Percentiles rank a stretch among this genome's conserved stretches.
Conservation (phyloP, 2,329 filamentous ascomycete species). For the Fusarium pseudograminearum region DNA sequence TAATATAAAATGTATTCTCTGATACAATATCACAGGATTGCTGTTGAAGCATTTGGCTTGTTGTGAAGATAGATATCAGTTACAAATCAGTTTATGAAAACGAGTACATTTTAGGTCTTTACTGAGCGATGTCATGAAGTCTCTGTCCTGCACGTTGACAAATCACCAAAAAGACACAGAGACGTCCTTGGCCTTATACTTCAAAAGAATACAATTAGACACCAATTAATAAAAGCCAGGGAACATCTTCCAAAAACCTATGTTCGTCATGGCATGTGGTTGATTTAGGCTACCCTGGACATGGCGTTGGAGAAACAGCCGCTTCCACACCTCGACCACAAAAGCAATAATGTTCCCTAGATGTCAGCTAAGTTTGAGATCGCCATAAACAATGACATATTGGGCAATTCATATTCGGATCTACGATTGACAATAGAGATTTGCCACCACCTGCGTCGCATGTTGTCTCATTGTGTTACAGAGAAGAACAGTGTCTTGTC, state of each 20-base stretch:
- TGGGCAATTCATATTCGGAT: neutral
- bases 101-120: fast-evolving
- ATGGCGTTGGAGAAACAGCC: neutral
- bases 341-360: neutral
- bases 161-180: neutral
- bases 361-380: neutral
- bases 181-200: fast-evolving
- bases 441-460: neutral
- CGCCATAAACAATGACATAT: neutral
- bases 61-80: neutral
- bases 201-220: neutral
- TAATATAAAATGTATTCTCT: fast-evolving
- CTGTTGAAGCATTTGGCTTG: neutral
- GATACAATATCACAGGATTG: fast-evolving
- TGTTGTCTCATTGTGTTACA: neutral
- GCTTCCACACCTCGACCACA: neutral
- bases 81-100: fast-evolving
- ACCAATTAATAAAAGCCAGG: neutral
- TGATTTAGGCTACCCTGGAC: conserved; percentile 3
- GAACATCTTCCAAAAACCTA: neutral
- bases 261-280: neutral
- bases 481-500: neutral
- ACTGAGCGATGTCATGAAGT: neutral
- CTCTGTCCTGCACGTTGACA: neutral
- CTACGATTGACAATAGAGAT: neutral